Conservation (phyloP, 169 alveolate genomes). For the Cryptosporidium muris region DNA sequence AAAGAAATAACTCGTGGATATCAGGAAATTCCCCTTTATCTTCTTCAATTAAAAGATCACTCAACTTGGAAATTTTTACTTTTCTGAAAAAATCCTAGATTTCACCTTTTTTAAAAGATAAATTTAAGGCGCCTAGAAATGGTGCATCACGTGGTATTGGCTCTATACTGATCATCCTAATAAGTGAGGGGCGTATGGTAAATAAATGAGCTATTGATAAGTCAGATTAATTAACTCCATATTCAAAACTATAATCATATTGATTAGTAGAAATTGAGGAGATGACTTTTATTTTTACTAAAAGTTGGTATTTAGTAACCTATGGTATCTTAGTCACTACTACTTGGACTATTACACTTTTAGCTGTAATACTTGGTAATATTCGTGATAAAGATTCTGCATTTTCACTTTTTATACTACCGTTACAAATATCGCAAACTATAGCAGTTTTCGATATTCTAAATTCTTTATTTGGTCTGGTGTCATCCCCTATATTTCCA, state of each 20-base stretch:
- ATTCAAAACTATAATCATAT: not conserved
- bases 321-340: conserved; percentile 33
- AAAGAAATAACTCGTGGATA: conserved; percentile 80
- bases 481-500: conserved; percentile 36
- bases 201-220: too few relatives aligned
- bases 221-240: too few relatives aligned
- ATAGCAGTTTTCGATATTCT: conserved; percentile 52
- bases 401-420: not conserved
- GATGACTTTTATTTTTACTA: conserved; percentile 15
- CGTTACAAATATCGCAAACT: conserved; percentile 48
- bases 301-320: conserved; percentile 23
- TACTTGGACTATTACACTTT: conserved; percentile 29
- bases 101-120: conserved; percentile 2
- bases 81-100: not conserved
- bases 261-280: not conserved
- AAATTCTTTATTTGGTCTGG: conserved; percentile 51
- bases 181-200: too few relatives aligned
- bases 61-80: too few relatives aligned
- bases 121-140: not conserved
- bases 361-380: conserved; percentile 7
- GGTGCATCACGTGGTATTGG: not conserved
- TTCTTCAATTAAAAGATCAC: not conserved
- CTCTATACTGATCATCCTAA: too few relatives aligned
- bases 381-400: not conserved
- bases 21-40: conserved; percentile 74